Evolutionary conservation across 192 early-diverging fungal genomes (phyloP), one percentile per base, ranked within the genome.

Genomic region (Helicostylum pulchrum): DNA sequence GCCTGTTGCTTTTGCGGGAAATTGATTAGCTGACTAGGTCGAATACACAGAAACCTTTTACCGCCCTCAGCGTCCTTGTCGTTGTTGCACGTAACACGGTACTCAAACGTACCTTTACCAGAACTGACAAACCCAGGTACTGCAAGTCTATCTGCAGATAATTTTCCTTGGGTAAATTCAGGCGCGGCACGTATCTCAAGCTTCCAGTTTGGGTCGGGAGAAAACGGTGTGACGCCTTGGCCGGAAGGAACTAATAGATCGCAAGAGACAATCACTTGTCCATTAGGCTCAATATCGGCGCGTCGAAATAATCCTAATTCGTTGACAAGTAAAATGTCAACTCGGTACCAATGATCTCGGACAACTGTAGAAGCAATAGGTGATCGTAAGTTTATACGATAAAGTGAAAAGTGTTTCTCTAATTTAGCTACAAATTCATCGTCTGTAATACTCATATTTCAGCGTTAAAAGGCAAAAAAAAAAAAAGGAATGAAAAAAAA

Each of bases 251-350:
- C 20, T 0, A 66, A 43, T 7, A 75, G n/a, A 7, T 70, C 61
- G 15, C 68, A 70, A 11, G 17, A 30, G 21, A 75, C 34, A 2
- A 51, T 30, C 4, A 75, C 50, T 30, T 43, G 12, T 3, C 68
- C 68, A 61, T 69, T 20, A 14, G 68, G 60, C 11, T 52, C 64
- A 47, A 71, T 66, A 31, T 66, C 68, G 3, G 67, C 42, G 3
- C 65, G 32, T 31, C 54, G 34, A 39, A 70, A 70, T 12, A 75
- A 46, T 11, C 67, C 67, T 20, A 69, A n/a, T 32, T 75, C 74
- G 32, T 75, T 75, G n/a, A 70, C 65, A 23, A 75, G 51, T 42
- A 65, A 43, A 0, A 75, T 15, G 44, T 70, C 68, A 3, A 70
- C 47, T 21, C 74, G 68, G 45, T 70, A 66, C 74, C 74, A 75